Evolutionary conservation across 805 yeast species (phyloP), one percentile per base, ranked within the genome.

Genomic region (Wickerhamiella cacticola): DNA sequence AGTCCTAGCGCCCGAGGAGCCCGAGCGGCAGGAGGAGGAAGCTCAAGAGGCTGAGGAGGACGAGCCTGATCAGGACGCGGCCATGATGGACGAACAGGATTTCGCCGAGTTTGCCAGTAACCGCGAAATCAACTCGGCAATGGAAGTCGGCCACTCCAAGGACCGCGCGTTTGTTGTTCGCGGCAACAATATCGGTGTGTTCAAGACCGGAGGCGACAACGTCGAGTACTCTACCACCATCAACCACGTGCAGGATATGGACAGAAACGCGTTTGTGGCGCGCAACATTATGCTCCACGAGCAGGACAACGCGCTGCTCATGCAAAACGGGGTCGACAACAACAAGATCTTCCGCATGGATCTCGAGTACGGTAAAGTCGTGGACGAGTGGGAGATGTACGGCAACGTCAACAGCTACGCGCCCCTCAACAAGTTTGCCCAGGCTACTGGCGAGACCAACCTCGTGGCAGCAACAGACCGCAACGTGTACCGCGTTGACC

Each of bases 171-270:
- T 74, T 60, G 88, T 87, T 25, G 79, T 82, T 0, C 76, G 94
- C 55, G 95, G 87, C 13, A 68, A 83, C 60, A 76, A 76, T 53
- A 68, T 87, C 48, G 95, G 95, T 28, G 87, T 87, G 4, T 85
- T 86, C 65, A 80, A 72, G 56, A 73, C 78, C 16, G 73, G 71
- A 29, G n/a, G n/a, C n/a, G 71, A 68, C 13, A 60, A 62, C 24
- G 63, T 86, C 43, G 74, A 77, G 49, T 85, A 74, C 57, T 66
- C 74, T 18, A 77, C 94, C 3, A 75, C 94, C 0, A 82, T 87
- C 50, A 74, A 74, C 36, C 72, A 78, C 52, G 60, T 87, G 26
- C 60, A 72, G 23, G 69, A 72, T 22, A 64, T 76, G 10, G 59
- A 69, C 4, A 83, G 84, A 9, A 68, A 71, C 18, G 24, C 50